These are phyloP conservation scores for Thermochaetoides dissita DNA, from an alignment of 2,329 filamentous ascomycete species.

Conservation along the genomic window DNA sequence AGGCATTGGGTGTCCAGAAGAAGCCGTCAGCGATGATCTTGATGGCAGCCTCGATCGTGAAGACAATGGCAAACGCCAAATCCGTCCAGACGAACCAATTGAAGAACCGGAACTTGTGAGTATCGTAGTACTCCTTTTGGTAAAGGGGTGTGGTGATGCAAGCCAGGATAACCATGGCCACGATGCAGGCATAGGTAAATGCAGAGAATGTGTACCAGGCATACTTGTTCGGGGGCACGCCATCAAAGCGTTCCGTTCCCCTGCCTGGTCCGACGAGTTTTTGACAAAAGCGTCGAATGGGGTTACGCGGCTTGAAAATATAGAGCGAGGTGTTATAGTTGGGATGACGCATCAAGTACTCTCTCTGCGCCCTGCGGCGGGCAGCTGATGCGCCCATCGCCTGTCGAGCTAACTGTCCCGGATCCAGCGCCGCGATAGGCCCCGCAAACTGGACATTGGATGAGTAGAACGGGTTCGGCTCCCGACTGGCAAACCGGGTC, in stretches of 20 bases:
- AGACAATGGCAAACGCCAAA: conserved; percentile 74
- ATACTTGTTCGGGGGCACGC: conserved; percentile 73
- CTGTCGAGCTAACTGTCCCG: conserved; percentile 77
- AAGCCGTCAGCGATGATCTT: conserved; percentile 93
- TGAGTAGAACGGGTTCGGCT: conserved; percentile 84
- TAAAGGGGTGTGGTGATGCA: conserved; percentile 91
- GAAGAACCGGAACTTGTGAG: conserved; percentile 39
- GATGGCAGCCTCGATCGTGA: conserved; percentile 73
- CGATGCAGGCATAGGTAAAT: conserved; percentile 84
- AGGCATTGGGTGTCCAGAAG: conserved; percentile 94
- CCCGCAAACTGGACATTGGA: conserved; percentile 56
- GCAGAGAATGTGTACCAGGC: conserved; percentile 90
- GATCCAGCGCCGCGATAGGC: conserved; percentile 66
- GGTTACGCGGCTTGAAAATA: conserved; percentile 67
- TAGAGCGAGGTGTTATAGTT: conserved; percentile 88
- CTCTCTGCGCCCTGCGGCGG: conserved; percentile 75
- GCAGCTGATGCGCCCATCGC: conserved; percentile 72
- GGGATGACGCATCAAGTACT: conserved; percentile 76
- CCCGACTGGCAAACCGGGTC: conserved; percentile 44
- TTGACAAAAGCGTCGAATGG: conserved; percentile 71
- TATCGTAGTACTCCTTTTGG: conserved; percentile 70
- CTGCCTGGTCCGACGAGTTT: conserved; percentile 81
- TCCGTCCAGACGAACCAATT: conserved; percentile 97
- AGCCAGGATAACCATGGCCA: conserved; percentile 93
- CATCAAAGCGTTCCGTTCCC: conserved; percentile 74